phyloP scores from a whole-genome alignment of 1,284 basidiomycete species.

The Leccinum insigne region DNA sequence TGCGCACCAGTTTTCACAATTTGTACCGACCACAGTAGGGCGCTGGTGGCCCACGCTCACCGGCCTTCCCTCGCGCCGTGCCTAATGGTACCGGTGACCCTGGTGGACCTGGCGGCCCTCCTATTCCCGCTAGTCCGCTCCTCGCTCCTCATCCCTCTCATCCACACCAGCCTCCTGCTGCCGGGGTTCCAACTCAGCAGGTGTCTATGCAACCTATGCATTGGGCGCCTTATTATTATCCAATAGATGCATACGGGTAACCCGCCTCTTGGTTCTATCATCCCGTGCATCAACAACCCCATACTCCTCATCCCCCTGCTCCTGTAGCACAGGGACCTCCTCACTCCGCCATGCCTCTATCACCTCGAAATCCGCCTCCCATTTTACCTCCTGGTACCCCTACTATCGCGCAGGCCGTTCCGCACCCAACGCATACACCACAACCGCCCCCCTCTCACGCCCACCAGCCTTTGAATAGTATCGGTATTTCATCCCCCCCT shows the following conservation, averaged over 20 bases:
- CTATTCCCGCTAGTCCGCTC: conserved; percentile 61
- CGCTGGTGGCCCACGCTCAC: conserved; percentile 58
- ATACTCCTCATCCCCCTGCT: conserved; percentile 31
- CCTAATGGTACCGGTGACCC: conserved; percentile 63
- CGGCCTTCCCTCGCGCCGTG: conserved; percentile 59
- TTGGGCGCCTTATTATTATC: conserved; percentile 34
- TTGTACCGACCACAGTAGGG: conserved; percentile 47
- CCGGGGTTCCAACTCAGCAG: conserved; percentile 43
- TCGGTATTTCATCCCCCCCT: conserved; percentile 64
- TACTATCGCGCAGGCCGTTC: conserved; percentile 54
- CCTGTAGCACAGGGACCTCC: conserved; percentile 39
- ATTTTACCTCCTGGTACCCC: conserved; percentile 64
- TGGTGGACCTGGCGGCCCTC: conserved; percentile 33
- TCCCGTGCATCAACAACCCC: conserved; percentile 42
- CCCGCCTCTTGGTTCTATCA: conserved; percentile 32
- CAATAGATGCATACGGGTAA: conserved; percentile 26
- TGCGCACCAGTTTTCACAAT: conserved; percentile 44
- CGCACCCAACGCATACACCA: conserved; percentile 46
- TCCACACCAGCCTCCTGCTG: conserved; percentile 44
- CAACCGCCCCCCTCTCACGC: conserved; percentile 52
- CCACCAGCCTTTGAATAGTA: conserved; percentile 47
- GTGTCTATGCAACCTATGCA: conserved; percentile 38
- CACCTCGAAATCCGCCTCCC: conserved; percentile 59
- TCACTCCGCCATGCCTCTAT: conserved; percentile 53
- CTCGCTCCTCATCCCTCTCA: conserved; percentile 59